Percentiles rank a stretch among this genome's conserved stretches.
Evolutionary conservation across 2,329 filamentous ascomycete genomes (phyloP).

Genomic region (Didymella glomerata): DNA sequence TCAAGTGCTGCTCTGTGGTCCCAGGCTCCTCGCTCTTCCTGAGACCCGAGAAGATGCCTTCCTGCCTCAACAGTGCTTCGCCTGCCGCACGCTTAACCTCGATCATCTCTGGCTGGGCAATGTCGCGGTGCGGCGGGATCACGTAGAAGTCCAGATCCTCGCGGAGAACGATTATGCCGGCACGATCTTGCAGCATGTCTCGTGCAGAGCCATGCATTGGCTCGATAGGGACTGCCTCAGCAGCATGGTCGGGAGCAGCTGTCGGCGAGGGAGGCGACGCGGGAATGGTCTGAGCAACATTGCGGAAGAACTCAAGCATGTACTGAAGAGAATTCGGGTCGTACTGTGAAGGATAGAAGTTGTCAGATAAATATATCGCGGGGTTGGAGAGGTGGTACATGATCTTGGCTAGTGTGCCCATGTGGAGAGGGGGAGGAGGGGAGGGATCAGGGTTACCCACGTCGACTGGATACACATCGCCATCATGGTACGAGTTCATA

Average conservation of each 20-base stretch:
- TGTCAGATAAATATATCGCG: conserved; percentile 65
- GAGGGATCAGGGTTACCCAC: conserved; percentile 67
- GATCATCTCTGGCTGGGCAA: conserved; percentile 89
- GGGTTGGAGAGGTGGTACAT: conserved; percentile 54
- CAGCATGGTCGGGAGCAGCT: conserved; percentile 52
- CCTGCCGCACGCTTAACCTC: conserved; percentile 94
- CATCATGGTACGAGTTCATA: conserved; percentile 90
- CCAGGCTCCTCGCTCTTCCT: conserved; percentile 95
- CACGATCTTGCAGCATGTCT: conserved; percentile 84
- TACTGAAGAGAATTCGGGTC: conserved; percentile 96
- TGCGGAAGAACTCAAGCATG: conserved; percentile 98
- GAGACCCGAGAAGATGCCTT: conserved; percentile 94
- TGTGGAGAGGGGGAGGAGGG: conserved; percentile 42
- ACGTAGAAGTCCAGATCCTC: conserved; percentile 98
- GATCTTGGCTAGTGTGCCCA: conserved; percentile 51
- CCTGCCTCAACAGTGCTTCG: conserved; percentile 82
- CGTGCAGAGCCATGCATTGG: conserved; percentile 73
- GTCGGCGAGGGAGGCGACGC: conserved; percentile 71
- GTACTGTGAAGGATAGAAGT: conserved; percentile 73
- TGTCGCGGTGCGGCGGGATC: conserved; percentile 86
- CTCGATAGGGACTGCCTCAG: conserved; percentile 72
- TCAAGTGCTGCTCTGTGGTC: conserved; percentile 96
- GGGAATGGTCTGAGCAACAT: conserved; percentile 95
- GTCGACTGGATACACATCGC: conserved; percentile 95
- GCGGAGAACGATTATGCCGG: conserved; percentile 94